These are phyloP conservation scores for Claviceps citrina DNA, from an alignment of 2,329 filamentous ascomycete genomes.

Conservation along the genomic window DNA sequence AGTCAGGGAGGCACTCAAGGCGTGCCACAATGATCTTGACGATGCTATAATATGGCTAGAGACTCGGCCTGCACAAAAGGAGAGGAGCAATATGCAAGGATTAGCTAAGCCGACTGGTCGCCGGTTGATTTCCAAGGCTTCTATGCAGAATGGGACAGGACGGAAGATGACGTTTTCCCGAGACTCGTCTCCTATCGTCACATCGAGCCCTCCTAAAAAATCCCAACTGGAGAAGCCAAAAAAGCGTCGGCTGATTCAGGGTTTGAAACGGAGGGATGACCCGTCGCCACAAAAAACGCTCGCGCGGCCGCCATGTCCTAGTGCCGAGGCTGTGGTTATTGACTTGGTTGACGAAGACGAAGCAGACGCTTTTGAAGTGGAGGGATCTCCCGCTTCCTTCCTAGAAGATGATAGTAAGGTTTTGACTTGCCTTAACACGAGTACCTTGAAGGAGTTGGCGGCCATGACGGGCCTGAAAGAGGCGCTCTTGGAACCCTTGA, in stretches of 20 bases:
- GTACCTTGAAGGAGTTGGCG: slow-evolving; percentile 57
- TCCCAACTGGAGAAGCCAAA: slow-evolving; percentile 7
- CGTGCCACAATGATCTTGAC: slow-evolving; percentile 20
- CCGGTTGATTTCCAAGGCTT: slow-evolving; percentile 18
- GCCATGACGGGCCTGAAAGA: slow-evolving; percentile 67
- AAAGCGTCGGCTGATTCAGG: slow-evolving; percentile 23
- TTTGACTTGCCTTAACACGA: slow-evolving; percentile 70
- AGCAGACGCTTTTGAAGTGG: slow-evolving; percentile 25
- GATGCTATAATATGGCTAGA: slow-evolving; percentile 20
- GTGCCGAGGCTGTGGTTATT: slow-evolving; percentile 20
- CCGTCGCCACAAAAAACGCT: slow-evolving; percentile 12
- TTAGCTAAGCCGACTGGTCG: slow-evolving; percentile 12
- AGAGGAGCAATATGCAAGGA: not conserved
- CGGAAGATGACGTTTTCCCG: slow-evolving; percentile 7
- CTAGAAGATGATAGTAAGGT: slow-evolving; percentile 32
- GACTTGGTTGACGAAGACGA: slow-evolving; percentile 25
- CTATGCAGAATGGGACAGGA: slow-evolving; percentile 10
- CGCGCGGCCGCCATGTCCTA: slow-evolving; percentile 14
- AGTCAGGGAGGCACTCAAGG: slow-evolving; percentile 19
- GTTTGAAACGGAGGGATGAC: slow-evolving; percentile 15
- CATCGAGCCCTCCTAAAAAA: slow-evolving; percentile 17
- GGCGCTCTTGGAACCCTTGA: slow-evolving; percentile 50
- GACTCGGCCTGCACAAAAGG: slow-evolving; percentile 5
- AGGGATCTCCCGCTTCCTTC: slow-evolving; percentile 15
- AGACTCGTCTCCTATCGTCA: slow-evolving; percentile 9